A percentile compares a stretch with the other conserved stretches of the same genome.
Evolutionary conservation across 352 stramenopile genomes (phyloP).

Genomic region (Albugo candida): DNA sequence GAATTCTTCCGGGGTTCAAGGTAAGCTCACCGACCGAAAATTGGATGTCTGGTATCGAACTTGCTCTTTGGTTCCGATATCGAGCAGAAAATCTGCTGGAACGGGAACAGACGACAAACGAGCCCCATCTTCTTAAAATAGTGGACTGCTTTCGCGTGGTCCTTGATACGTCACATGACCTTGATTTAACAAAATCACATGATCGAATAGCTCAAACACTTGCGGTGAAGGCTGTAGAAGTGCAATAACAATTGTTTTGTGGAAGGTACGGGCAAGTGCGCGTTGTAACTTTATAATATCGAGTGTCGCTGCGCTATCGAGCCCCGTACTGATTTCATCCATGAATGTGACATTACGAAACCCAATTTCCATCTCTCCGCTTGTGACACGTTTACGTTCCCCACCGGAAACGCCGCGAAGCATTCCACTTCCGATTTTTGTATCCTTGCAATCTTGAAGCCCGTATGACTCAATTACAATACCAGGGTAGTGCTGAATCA

Average conservation of each 20-base stretch:
- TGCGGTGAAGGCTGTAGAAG: slow-evolving; percentile 66
- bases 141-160: slow-evolving; percentile 21
- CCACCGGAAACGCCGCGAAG: slow-evolving; percentile 46
- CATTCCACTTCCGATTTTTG: slow-evolving; percentile 41
- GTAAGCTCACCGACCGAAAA: not conserved
- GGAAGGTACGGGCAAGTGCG: slow-evolving; percentile 22
- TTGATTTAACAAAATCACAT: slow-evolving; percentile 29
- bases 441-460: slow-evolving; percentile 31
- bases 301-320: slow-evolving; percentile 34
- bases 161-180: slow-evolving; percentile 19
- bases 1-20: slow-evolving; percentile 8
- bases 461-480: slow-evolving; percentile 30
- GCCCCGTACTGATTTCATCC: slow-evolving; percentile 56
- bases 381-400: slow-evolving; percentile 56
- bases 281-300: slow-evolving; percentile 28
- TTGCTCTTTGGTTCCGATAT: slow-evolving; percentile 22
- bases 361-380: slow-evolving; percentile 60
- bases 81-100: slow-evolving; percentile 23
- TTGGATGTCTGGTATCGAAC: slow-evolving; percentile 14
- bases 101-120: slow-evolving; percentile 17
- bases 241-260: slow-evolving; percentile 40
- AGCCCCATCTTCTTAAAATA: slow-evolving; percentile 67
- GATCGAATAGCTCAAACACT: slow-evolving; percentile 27
- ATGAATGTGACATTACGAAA: slow-evolving; percentile 56
- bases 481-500: slow-evolving; percentile 30